A percentile compares a stretch with the other conserved stretches of the same genome.
These are phyloP conservation scores for Tetrahymena borealis DNA, from an alignment of 73 alveolate genomes.

Conservation along the genomic window DNA sequence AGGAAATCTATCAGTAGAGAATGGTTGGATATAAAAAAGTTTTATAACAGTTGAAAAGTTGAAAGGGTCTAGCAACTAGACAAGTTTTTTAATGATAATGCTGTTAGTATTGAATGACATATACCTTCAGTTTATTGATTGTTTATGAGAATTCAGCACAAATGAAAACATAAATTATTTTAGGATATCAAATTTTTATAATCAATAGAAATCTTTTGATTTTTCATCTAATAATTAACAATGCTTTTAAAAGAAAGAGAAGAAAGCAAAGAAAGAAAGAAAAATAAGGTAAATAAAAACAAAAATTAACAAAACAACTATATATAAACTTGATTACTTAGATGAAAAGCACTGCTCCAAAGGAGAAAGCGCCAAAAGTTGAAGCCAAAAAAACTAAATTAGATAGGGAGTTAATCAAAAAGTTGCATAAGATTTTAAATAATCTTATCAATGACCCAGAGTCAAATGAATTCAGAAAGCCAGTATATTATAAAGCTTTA, in stretches of 20 bases:
- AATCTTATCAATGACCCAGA: slow-evolving; percentile 56
- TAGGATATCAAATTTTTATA: too few species aligned
- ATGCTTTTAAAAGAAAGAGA: not conserved
- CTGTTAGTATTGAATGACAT: too few species aligned
- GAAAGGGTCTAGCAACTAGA: too few species aligned
- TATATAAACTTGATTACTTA: not conserved
- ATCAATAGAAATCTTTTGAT: too few species aligned
- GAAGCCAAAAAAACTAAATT: not conserved
- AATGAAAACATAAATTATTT: too few species aligned
- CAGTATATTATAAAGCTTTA: slow-evolving; percentile 73
- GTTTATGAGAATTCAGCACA: too few species aligned
- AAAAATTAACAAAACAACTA: not conserved
- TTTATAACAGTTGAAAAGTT: too few species aligned
- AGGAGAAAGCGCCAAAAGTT: not conserved
- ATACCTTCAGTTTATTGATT: too few species aligned
- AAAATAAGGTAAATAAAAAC: not conserved
- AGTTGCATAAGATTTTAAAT: slow-evolving; percentile 24
- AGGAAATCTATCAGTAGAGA: too few species aligned
- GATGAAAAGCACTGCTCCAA: not conserved
- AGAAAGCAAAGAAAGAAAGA: not conserved
- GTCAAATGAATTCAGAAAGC: slow-evolving; percentile 71
- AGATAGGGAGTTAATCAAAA: slow-evolving; percentile 11
- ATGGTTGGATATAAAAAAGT: too few species aligned
- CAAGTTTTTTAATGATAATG: too few species aligned
- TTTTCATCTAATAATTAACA: too few species aligned